Conservation (phyloP, 306 rosid species). For the Cucumis melo region DNA sequence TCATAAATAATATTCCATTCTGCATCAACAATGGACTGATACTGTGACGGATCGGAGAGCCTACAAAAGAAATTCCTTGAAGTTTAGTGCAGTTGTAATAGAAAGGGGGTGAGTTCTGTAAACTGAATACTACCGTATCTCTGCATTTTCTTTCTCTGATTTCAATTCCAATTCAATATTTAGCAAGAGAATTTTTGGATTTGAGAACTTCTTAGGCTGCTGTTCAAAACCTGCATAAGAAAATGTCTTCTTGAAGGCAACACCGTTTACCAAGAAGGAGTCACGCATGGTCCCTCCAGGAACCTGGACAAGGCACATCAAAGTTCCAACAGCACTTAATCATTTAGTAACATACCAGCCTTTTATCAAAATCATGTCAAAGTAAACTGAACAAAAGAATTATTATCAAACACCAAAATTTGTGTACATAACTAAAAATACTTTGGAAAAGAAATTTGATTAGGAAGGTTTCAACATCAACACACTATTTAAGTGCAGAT, state of each 20-base stretch:
- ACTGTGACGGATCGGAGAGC: conserved; percentile 88
- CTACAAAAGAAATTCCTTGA: conserved; percentile 23
- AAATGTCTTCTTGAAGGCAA: conserved; percentile 96
- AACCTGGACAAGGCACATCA: conserved; percentile 52
- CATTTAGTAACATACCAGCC: neutral
- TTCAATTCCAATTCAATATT: conserved; percentile 91
- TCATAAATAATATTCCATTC: conserved; percentile 99
- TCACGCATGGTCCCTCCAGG: conserved; percentile 96
- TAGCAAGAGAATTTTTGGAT: conserved; percentile 64
- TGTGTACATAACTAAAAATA: neutral
- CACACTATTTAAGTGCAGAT: neutral
- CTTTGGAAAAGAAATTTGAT: neutral
- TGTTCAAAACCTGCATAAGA: conserved; percentile 99
- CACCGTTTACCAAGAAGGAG: conserved; percentile 90
- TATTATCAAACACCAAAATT: neutral
- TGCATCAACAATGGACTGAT: conserved; percentile 98
- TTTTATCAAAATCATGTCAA: neutral
- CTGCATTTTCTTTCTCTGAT: conserved; percentile 99
- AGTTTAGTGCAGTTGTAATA: conserved; percentile 1
- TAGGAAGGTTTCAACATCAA: neutral
- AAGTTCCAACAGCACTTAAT: neutral
- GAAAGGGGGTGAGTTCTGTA: neutral
- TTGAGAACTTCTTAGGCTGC: conserved; percentile 85
- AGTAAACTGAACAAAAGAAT: neutral
- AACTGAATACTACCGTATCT: conserved; percentile 52